A percentile compares a stretch with the other conserved stretches of the same genome.
phyloP scores from a whole-genome alignment of 2,329 filamentous ascomycete genomes.

The Fusarium oxysporum region DNA sequence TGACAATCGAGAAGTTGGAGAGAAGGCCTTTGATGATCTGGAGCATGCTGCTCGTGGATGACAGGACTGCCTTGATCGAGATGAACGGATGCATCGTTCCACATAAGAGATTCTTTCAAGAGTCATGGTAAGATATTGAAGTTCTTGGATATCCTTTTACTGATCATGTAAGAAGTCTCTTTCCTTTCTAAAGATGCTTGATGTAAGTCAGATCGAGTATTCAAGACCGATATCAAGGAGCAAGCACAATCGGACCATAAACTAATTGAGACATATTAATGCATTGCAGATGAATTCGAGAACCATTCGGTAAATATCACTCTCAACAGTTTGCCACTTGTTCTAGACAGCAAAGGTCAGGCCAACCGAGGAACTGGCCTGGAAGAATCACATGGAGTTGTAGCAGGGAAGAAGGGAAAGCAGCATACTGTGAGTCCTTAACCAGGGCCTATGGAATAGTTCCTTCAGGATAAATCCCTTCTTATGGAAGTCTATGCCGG shows the following conservation, averaged over 20 bases:
- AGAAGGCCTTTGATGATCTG: not conserved
- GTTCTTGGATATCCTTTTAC: fast-evolving
- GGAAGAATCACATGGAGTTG: not conserved
- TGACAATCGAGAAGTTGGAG: not conserved
- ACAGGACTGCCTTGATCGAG: not conserved
- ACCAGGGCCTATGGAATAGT: fast-evolving
- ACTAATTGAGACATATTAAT: not conserved
- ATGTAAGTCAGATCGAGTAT: not conserved
- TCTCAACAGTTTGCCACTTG: too few relatives aligned
- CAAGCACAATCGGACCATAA: not conserved
- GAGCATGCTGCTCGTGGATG: not conserved
- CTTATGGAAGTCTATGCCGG: too few relatives aligned
- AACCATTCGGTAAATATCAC: fast-evolving
- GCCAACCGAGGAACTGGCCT: not conserved
- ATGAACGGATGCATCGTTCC: not conserved
- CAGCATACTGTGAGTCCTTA: not conserved
- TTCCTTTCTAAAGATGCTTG: not conserved
- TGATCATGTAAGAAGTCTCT: not conserved
- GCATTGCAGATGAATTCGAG: fast-evolving
- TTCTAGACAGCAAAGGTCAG: not conserved
- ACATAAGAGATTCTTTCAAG: not conserved
- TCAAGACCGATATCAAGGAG: not conserved
- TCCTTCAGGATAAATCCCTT: fast-evolving
- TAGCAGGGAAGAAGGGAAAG: too few relatives aligned
- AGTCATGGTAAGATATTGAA: too few relatives aligned